Evolutionary conservation across 2,329 filamentous ascomycete species (phyloP), one percentile per base, ranked within the genome.

Genomic region (Hypoxylon sp.): DNA sequence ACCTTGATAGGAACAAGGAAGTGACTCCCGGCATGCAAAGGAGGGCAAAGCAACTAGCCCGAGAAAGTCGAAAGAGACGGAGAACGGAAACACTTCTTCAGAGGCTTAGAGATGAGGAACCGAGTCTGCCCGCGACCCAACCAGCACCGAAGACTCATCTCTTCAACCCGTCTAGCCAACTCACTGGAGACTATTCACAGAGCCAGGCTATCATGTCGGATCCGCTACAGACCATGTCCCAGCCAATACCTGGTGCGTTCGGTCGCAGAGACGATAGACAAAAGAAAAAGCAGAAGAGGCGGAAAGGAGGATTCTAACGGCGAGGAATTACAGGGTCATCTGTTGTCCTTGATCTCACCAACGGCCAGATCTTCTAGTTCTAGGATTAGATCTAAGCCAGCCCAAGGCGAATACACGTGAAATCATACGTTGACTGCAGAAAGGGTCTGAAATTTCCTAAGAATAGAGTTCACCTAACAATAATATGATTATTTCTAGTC

Each of bases 281-380:
- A 10, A 75, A 71, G 51, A 79, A 78, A 68, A 78, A 77, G 51
- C 45, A 32, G 3, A 74, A 73, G 53, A 78, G 75, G 67, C 69
- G 75, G 11, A 76, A 75, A 55, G 74, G 71, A 7, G 77, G 77
- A 1, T 79, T 79, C 51, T 75, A 56, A 73, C 49, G 17, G 46
- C 36, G n/a, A 17, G 6, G 17, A 25, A 62, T 51, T 51, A 43
- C 19, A 45, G 6, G 28, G 3, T 5, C 9, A 23, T 32, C n/a
- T 30, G 6, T 28, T n/a, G 5, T 48, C 43, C 51, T 55, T 9
- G 17, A 25, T 28, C n/a, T 32, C 7, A 17, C 11, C 17, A 17
- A 34, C 1, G 11, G 17, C 13, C n/a, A 3, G 3, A 30, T n/a
- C 21, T 21, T 3, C 11, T 19, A 2, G 5, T 28, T 23, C 23